A percentile compares a stretch with the other conserved stretches of the same genome.
phyloP scores from a whole-genome alignment of 208 protist genomes.

The Tetramitus jugosus region DNA sequence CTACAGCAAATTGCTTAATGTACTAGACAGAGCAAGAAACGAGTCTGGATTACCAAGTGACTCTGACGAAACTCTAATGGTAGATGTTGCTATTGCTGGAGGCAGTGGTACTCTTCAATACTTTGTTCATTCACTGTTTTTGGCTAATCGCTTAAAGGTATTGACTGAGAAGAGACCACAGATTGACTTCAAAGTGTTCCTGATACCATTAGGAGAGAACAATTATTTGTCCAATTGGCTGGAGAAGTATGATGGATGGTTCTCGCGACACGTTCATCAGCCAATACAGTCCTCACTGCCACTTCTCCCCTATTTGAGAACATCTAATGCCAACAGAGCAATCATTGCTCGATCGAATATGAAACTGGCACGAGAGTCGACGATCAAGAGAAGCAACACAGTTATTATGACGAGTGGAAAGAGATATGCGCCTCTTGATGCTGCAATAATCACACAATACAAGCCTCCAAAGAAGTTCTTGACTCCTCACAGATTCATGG shows the following conservation, averaged over 20 bases:
- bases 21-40: not conserved
- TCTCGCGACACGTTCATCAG: not conserved
- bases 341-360: not conserved
- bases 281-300: not conserved
- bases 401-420: not conserved
- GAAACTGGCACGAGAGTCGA: not conserved
- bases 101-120: conserved; percentile 5
- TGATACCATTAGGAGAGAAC: not conserved
- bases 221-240: not conserved
- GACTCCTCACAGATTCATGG: not conserved
- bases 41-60: too few relatives aligned
- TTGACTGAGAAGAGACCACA: not conserved
- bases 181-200: not conserved
- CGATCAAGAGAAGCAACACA: not conserved
- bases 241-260: conserved; percentile 9
- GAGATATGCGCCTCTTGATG: not conserved
- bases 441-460: not conserved
- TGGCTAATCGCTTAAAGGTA: not conserved
- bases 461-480: not conserved
- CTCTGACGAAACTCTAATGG: not conserved
- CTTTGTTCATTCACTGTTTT: not conserved
- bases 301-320: not conserved
- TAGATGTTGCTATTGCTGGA: not conserved
- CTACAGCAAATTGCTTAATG: not conserved
- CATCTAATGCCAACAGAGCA: not conserved